Evolutionary conservation across 73 alveolate genomes (phyloP).

Genomic region (Tetrahymena thermophila): DNA sequence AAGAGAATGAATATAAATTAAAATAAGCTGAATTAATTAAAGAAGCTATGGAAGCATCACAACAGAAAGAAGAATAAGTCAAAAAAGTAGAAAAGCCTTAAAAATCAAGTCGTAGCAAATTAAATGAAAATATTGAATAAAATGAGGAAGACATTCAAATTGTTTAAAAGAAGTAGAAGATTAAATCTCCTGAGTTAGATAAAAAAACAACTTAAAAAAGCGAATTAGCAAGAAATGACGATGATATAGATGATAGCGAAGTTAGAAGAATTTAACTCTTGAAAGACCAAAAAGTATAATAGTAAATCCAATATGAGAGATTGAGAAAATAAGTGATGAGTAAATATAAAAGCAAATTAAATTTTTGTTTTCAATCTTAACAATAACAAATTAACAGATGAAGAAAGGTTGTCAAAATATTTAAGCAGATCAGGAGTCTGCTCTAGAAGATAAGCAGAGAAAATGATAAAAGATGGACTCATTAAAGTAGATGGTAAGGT

Average conservation of each 20-base stretch:
- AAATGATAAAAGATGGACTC: slow-evolving; percentile 64
- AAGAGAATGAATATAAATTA: neutral
- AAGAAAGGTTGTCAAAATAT: slow-evolving; percentile 58
- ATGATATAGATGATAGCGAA: neutral
- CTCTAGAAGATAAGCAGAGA: slow-evolving; percentile 76
- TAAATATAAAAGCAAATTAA: neutral
- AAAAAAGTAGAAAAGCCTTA: neutral
- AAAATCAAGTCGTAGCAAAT: neutral
- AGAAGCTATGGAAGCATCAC: neutral
- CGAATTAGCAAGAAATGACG: neutral
- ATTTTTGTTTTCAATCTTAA: neutral
- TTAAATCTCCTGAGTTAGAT: neutral
- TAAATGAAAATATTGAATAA: neutral
- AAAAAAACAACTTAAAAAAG: neutral
- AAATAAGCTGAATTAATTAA: neutral
- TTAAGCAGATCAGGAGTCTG: slow-evolving; percentile 67
- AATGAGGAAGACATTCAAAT: neutral
- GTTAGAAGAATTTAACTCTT: neutral
- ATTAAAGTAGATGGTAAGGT: slow-evolving; percentile 61
- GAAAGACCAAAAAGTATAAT: neutral
- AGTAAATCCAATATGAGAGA: neutral
- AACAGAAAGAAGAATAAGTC: neutral
- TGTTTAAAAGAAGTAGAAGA: neutral
- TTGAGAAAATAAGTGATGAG: neutral
- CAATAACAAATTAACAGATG: neutral